Evolutionary conservation across 441 rosid species (phyloP), one percentile per base, ranked within the genome.

Genomic region (Iberis amara): DNA sequence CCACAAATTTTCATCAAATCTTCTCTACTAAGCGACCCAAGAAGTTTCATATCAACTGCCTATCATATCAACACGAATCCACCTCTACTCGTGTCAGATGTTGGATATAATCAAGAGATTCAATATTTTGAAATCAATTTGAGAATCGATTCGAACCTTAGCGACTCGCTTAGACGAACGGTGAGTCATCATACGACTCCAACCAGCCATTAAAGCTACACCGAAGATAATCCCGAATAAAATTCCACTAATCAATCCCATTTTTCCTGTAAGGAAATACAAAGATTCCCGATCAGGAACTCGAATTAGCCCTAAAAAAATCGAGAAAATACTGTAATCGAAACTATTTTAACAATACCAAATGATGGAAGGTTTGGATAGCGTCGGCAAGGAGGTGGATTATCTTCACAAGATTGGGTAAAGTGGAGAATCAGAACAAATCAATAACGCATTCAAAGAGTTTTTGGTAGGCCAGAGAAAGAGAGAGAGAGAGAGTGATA

Each of bases 1-100:
- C 99, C 92, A 2, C 97, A 92, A 45, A 92, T 78, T 76, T 92
- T 92, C 84, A 71, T 89, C 74, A 92, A 72, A 74, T 89, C 97
- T 35, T 92, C 96, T 75, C 97, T 76, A 64, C 71, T 80, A 47
- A 92, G 92, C 13, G 84, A 64, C 23, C 86, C 90, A 32, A 92
- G 89, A 58, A 89, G 79, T 65, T 92, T 92, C 64, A 86, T 73
- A 76, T 89, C 97, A 62, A 73, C 87, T 30, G 99, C 96, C 98
- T 92, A 76, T 38, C 57, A 60, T 11, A 59, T 44, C 40, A 55
- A 4, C 42, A 31, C 32, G 2, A 65, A 10, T 65, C 15, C 36
- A 39, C 14, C 27, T 45, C 6, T 26, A n/a, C n/a, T n/a, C n/a
- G n/a, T n/a, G n/a, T n/a, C n/a, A n/a, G n/a, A n/a, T n/a, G n/a